Evolutionary conservation across 192 early-diverging fungal genomes (phyloP).

Genomic region (Oehlia diaphana): DNA sequence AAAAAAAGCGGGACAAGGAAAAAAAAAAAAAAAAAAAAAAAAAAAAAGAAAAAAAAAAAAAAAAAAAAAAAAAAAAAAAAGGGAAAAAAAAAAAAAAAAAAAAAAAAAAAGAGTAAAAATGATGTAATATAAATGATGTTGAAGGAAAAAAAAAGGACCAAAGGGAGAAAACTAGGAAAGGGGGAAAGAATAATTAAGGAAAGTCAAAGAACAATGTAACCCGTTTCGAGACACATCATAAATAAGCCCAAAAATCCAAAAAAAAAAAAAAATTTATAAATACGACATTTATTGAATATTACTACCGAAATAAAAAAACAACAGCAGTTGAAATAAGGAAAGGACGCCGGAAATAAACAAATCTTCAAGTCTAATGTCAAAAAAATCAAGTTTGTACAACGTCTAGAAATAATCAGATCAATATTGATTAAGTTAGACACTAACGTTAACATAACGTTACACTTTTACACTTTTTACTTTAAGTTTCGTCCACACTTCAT

Average conservation of each 20-base stretch:
- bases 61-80: no score
- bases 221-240: slow-evolving; percentile 2
- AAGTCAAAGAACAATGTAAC: neutral
- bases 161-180: neutral
- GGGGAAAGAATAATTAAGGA: neutral
- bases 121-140: neutral
- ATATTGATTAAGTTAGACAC: neutral
- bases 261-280: neutral
- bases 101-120: no score
- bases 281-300: neutral
- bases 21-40: no score
- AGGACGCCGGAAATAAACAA: neutral
- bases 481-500: neutral
- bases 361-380: neutral
- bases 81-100: no score
- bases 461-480: no score
- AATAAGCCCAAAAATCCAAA: neutral
- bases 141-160: neutral
- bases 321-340: neutral
- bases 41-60: no score
- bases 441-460: neutral
- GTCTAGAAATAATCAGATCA: neutral
- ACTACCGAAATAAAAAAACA: neutral
- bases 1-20: no score
- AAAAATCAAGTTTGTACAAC: neutral